Evolutionary conservation across 192 early-diverging fungal species (phyloP), one percentile per base, ranked within the genome.

Genomic region (Phlyctochytrium arcticum): DNA sequence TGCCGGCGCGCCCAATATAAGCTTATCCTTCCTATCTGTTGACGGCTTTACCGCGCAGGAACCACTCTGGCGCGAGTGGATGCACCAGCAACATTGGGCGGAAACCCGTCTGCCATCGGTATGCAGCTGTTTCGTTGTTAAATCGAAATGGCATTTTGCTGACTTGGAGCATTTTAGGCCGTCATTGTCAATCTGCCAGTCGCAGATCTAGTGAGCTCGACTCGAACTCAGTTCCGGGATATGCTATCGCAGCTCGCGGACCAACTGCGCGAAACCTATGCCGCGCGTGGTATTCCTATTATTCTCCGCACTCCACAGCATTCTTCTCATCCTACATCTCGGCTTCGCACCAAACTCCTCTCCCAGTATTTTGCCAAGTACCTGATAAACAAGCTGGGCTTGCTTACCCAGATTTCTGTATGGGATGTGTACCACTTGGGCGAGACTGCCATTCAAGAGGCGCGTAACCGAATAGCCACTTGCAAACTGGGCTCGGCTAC

Each of bases 371-470:
- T 64, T 33, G 24, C 49, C 47, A 31, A 64, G 6, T 21, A 15
- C 19, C 6, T 48, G 15, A 42, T 33, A 17, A 46, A 37, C 5
- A 27, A 10, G 21, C 5, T 61, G 23, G 34, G 50, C 10, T 33
- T 21, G 19, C 17, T 31, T 7, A 50, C 33, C n/a, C 29, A 7
- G 31, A 24, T 58, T 3, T 24, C 50, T 31, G 36, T 64, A 5
- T 64, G 62, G 62, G 62, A 64, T 54, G 62, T 64, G 3, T 33
- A 50, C 30, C 46, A 47, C 17, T 24, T 64, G 29, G 35, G 62
- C 24, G 62, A 64, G 32, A n/a, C 23, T 30, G 42, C 47, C 8
- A 36, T 9, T 1, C n/a, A n/a, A 1, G 19, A 21, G 6, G 62
- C 46, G 33, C n/a, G 30, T n/a, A 2, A 15, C 7, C 21, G 62